These are phyloP conservation scores for Mycena rosella DNA, from an alignment of 768 basidiomycete genomes.

Conservation along the genomic window DNA sequence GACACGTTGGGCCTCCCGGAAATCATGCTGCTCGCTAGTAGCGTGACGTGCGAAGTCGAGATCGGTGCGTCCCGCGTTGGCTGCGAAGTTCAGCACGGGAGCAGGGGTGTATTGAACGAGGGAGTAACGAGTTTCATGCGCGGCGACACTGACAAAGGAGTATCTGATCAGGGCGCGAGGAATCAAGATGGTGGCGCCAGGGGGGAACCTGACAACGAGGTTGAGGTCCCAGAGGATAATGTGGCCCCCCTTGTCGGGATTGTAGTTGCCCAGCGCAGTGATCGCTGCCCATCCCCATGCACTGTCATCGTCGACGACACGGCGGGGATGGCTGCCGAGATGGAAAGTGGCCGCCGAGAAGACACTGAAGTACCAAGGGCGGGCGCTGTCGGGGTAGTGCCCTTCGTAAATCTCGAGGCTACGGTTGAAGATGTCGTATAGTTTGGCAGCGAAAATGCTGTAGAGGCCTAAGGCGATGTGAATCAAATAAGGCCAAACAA, in stretches of 20 bases:
- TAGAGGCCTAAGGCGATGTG: background rate
- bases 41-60: background rate
- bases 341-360: constrained; percentile 3
- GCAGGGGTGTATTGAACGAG: background rate
- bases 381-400: background rate
- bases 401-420: background rate
- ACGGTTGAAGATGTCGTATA: background rate
- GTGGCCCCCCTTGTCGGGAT: constrained; percentile 40
- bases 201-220: constrained; percentile 41
- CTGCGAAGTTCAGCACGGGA: background rate
- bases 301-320: background rate
- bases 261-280: constrained; percentile 39
- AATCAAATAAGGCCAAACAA: background rate
- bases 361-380: background rate
- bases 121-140: background rate
- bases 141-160: background rate
- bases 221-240: constrained; percentile 42
- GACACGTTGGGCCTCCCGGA: background rate
- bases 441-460: background rate
- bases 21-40: background rate
- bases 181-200: constrained; percentile 39
- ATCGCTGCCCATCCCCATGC: background rate
- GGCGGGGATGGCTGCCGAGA: background rate
- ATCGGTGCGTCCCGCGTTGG: background rate
- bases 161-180: constrained; percentile 37